phyloP scores from a whole-genome alignment of 2,329 filamentous ascomycete genomes.

The Colletotrichum liaoningense region DNA sequence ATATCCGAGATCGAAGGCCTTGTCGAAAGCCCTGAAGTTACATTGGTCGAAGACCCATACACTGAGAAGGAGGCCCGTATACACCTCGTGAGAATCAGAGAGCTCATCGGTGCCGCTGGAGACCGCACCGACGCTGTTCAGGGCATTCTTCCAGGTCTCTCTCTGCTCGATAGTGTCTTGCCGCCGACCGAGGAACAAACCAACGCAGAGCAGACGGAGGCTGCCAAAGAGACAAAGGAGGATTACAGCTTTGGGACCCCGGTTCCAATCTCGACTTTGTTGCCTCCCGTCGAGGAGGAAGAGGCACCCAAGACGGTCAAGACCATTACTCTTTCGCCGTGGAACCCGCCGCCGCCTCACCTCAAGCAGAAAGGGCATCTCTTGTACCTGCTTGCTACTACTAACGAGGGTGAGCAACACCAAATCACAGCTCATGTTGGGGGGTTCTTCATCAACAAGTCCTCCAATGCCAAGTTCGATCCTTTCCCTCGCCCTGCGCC shows the following conservation, averaged over 20 bases:
- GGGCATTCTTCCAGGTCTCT: constrained; percentile 85
- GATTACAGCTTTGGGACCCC: constrained; percentile 82
- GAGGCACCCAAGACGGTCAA: constrained; percentile 91
- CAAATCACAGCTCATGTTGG: constrained; percentile 94
- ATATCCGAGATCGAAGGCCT: constrained; percentile 89
- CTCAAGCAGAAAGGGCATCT: constrained; percentile 92
- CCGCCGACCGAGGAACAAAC: constrained; percentile 52
- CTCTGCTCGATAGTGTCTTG: constrained; percentile 85
- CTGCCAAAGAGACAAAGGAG: constrained; percentile 54
- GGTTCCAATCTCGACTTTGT: constrained; percentile 75
- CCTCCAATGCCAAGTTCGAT: constrained; percentile 94
- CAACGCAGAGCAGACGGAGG: constrained; percentile 56
- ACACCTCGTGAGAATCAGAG: constrained; percentile 90
- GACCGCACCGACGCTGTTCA: constrained; percentile 89
- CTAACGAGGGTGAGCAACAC: constrained; percentile 93
- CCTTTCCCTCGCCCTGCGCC: constrained; percentile 83
- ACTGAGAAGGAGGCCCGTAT: constrained; percentile 98
- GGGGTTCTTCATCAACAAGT: constrained; percentile 98
- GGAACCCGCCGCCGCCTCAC: constrained; percentile 96
- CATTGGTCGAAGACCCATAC: constrained; percentile 92
- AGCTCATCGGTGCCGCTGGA: constrained; percentile 92
- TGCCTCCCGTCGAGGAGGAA: constrained; percentile 72
- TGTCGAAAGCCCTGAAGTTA: constrained; percentile 80
- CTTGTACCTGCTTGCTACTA: constrained; percentile 88
- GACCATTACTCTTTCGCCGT: constrained; percentile 86